Evolutionary conservation across 768 basidiomycete species (phyloP), one percentile per base, ranked within the genome.

Genomic region (Leucocoprinus sp.): DNA sequence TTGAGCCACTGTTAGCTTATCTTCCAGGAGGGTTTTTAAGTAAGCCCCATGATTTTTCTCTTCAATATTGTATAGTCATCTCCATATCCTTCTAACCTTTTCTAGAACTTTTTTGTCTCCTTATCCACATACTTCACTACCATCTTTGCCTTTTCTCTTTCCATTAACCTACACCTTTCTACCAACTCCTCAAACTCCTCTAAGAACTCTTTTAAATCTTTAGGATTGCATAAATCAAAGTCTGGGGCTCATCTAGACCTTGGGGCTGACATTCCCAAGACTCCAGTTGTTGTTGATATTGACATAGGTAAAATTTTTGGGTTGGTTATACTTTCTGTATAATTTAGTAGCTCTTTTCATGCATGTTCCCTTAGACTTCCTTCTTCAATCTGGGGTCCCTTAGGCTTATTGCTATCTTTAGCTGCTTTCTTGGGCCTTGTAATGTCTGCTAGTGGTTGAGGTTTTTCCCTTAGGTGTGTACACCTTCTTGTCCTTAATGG

Each of bases 331-430:
- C 14, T 14, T 29, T 29, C 28, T 7, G 14, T 7, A 7, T 29
- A 14, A 29, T 14, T 14, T 7, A 29, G 14, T 29, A 29, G 14
- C 28, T 29, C 1, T 44, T 55, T 48, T 29, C 14, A 14, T 29
- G 28, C n/a, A n/a, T n/a, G n/a, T n/a, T n/a, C n/a, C n/a, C n/a
- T n/a, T n/a, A n/a, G n/a, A n/a, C n/a, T n/a, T n/a, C n/a, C n/a
- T n/a, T n/a, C n/a, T n/a, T n/a, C n/a, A n/a, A n/a, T n/a, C n/a
- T n/a, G n/a, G n/a, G n/a, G n/a, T 29, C 14, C 28, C 14, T 7
- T 29, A 29, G 59, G 72, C 89, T 36, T 82, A 87, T n/a, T n/a
- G n/a, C 58, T 84, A 84, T 18, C 28, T 29, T 29, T 29, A 85
- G 74, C 29, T 89, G 87, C 62, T 74, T 85, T 31, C 62, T 89